These are phyloP conservation scores for Hypoxylon perforatum DNA, from an alignment of 495 filamentous ascomycete species.

Conservation along the genomic window DNA sequence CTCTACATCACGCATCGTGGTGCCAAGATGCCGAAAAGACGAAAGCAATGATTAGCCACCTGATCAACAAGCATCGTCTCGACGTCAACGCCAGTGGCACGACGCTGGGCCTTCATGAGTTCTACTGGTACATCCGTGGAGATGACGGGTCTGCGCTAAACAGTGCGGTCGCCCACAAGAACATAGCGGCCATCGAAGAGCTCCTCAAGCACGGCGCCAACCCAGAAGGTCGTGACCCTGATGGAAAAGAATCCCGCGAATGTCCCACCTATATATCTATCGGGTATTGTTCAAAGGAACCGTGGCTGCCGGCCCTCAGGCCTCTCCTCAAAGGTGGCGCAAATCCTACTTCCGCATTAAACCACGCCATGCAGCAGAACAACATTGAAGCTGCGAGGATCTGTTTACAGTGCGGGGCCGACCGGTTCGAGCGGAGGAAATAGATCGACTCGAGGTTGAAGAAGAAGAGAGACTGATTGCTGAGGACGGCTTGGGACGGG, in stretches of 20 bases:
- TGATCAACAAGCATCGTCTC: background rate
- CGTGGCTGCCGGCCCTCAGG: background rate
- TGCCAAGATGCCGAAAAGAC: no score
- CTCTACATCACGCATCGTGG: no score
- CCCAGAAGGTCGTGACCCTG: no score
- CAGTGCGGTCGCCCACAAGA: background rate
- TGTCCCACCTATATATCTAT: background rate
- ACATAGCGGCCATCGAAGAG: background rate
- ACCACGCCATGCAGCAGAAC: background rate
- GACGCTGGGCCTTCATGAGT: background rate
- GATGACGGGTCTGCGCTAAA: background rate
- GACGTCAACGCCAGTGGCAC: background rate
- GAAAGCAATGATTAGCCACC: background rate
- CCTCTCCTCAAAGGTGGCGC: background rate
- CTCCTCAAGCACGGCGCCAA: background rate
- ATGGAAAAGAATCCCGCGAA: background rate
- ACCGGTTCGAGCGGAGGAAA: background rate
- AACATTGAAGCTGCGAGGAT: background rate
- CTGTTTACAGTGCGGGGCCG: background rate
- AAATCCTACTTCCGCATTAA: background rate
- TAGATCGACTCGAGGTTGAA: no score
- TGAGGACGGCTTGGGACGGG: background rate
- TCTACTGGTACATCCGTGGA: background rate
- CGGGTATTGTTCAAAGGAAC: background rate
- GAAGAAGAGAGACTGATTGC: background rate